These are phyloP conservation scores for Pseudozyma sp. DNA, from an alignment of 1,284 basidiomycete species.

Conservation along the genomic window DNA sequence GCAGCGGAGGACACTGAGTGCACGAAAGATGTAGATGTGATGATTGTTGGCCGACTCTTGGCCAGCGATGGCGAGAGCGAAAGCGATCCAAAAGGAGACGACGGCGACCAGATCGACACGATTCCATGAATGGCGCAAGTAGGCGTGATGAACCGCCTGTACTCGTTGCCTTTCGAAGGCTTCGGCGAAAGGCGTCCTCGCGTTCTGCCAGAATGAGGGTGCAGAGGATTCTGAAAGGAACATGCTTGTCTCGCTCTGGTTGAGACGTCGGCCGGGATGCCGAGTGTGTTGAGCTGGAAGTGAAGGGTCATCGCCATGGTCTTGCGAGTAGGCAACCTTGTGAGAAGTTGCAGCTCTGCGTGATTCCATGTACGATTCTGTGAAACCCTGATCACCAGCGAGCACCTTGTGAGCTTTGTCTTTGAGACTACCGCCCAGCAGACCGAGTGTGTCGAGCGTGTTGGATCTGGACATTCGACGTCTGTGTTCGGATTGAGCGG, in stretches of 20 bases:
- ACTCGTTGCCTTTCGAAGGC: conserved; percentile 70
- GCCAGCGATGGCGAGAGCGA: conserved; percentile 77
- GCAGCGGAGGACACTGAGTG: conserved; percentile 86
- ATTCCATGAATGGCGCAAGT: conserved; percentile 92
- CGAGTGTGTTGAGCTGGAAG: conserved; percentile 1
- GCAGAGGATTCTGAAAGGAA: conserved; percentile 41
- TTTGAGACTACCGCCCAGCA: conserved; percentile 53
- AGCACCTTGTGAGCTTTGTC: conserved; percentile 41
- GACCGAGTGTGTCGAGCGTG: conserved; percentile 54
- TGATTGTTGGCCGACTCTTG: conserved; percentile 75
- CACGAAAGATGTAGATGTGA: conserved; percentile 89
- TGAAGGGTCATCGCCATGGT: background rate
- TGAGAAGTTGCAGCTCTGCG: conserved; percentile 1
- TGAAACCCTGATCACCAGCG: conserved; percentile 27
- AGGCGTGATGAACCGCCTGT: conserved; percentile 72
- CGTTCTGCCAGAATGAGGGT: conserved; percentile 39
- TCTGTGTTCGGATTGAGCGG: conserved; percentile 21
- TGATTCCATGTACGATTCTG: conserved; percentile 8
- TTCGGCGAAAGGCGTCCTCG: conserved; percentile 70
- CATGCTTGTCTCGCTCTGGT: conserved; percentile 45
- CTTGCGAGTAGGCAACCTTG: background rate
- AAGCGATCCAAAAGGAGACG: conserved; percentile 80
- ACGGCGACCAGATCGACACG: conserved; percentile 90
- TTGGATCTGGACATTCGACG: conserved; percentile 56
- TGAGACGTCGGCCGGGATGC: conserved; percentile 33